Base-by-base conservation (phyloP, 305 asterid species). In the Fraxinus sp. region DNA sequence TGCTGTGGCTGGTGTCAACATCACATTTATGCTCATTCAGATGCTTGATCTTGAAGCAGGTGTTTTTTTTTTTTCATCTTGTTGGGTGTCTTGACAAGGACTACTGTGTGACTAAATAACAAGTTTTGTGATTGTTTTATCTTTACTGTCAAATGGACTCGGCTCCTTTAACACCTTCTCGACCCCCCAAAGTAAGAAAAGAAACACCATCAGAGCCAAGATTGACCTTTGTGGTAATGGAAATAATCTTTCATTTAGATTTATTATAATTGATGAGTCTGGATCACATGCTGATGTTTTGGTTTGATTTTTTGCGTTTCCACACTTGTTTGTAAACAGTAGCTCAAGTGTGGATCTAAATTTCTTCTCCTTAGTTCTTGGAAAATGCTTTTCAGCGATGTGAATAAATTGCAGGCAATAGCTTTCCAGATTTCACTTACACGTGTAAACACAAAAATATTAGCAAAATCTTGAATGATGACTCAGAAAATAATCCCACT, bases 41-140 rank as follows among this genome's bases (percentile, higher is more conserved):
- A 97, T 97, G 97, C 98, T 97, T 79, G 99, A 97, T 89, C 94
- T 95, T 81, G 99, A 93, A 93, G 98, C 99, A 87, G 94, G 99
- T 95, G 84, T 32, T 32, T 32, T 32, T 32, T 32, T 43, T 26
- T 16, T 33, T 81, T 28, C 8, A 71, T 79, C 33, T 84, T 66
- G 18, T 78, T 80, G 70, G 64, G 59, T 66, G 22, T 71, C 75
- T 77, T 82, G 85, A 59, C 70, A 20, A 59, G 70, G 30, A 59
- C 70, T 20, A 1, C 28, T 20, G 16, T 64, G n/a, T 24, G 73
- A 64, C 36, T 9, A 10, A 24, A 68, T 9, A 68, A 28, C n/a
- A 68, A 68, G 16, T 3, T 62, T 20, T n/a, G 75, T 26, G 8
- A 64, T 66, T 3, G 36, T 11, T 4, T 26, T 26, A 66, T 26